Base-by-base conservation (phyloP, 2,329 filamentous ascomycete species). In the Aspergillus brunneoviolaceus region DNA sequence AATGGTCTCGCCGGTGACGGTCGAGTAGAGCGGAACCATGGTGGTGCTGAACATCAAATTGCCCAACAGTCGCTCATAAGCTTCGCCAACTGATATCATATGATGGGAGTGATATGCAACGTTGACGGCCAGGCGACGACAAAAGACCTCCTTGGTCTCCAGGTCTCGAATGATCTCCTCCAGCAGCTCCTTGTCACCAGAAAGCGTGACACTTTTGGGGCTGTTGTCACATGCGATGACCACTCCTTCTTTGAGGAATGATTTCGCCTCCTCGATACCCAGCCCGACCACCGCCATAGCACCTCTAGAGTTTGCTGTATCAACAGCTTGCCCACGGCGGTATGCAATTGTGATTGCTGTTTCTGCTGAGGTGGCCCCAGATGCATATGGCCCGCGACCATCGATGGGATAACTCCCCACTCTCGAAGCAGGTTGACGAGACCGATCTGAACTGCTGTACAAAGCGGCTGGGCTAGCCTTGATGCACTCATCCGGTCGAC, bases 321-420 rank as follows among this genome's bases (percentile, higher is more conserved):
- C 59, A 9, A 55, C 49, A 4, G 59, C 27, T 21, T 60, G 55
- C 0, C 68, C 70, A 4, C 70, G 65, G 27, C 63, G 68, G 11
- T 70, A 71, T 9, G 66, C 63, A 16, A 68, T 19, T 2, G 58
- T 27, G 0, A 72, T 70, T 0, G 69, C 69, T 12, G 45, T 50
- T 14, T 52, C 42, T 12, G 60, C 59, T 0, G 64, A 57, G 6
- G 70, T 64, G 2, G 66, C 65, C 1, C 70, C 67, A 0, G 69
- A 64, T 3, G 72, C 70, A 62, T 74, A 77, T 77, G 74, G 0
- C 75, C 74, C 0, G 76, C 60, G 4, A 74, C 70, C 1, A 63
- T 55, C 0, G 53, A 14, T 10, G 73, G 69, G 0, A 29, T 23
- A 5, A 76, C 59, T 1, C 67, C 68, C 66, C 65, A 70, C 1